Evolutionary conservation across 2,329 filamentous ascomycete genomes (phyloP).

Genomic region (Fusarium sp.): DNA sequence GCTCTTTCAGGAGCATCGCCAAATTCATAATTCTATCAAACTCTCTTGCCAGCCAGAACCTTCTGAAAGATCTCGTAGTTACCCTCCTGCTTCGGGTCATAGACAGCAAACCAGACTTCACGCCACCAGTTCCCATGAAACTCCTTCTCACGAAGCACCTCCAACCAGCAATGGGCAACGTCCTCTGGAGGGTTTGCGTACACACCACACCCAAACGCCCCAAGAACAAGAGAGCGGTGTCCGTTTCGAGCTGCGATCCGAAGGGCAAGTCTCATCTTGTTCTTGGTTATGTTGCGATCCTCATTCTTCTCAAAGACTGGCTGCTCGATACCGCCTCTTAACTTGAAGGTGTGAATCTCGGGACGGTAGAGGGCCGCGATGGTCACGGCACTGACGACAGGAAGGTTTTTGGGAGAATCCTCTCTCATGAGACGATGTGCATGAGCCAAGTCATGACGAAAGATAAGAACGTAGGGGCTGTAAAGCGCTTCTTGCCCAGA

Average conservation of each 20-base stretch:
- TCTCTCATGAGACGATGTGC: not conserved
- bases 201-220: conserved; percentile 19
- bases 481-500: conserved; percentile 16
- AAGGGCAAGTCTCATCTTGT: conserved; percentile 18
- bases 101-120: conserved; percentile 20
- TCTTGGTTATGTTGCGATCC: conserved; percentile 16
- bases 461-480: conserved; percentile 16
- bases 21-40: not conserved
- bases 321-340: not conserved
- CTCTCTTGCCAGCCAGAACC: not conserved
- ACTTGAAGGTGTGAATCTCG: not conserved
- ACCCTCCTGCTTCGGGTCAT: conserved; percentile 7
- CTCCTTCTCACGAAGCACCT: conserved; percentile 23
- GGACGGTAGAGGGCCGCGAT: conserved; percentile 13
- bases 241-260: not conserved
- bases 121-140: conserved; percentile 22
- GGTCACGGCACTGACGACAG: conserved; percentile 12
- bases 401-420: not conserved
- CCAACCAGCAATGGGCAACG: conserved; percentile 24
- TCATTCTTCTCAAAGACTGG: not conserved
- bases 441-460: conserved; percentile 12
- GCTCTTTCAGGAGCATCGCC: too few species aligned
- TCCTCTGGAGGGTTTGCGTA: conserved; percentile 22
- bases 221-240: conserved; percentile 7
- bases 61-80: conserved; percentile 11